A percentile compares a stretch with the other conserved stretches of the same genome.
Conservation (phyloP, 441 rosid species). For the Pelargonium myrrhifolium region DNA sequence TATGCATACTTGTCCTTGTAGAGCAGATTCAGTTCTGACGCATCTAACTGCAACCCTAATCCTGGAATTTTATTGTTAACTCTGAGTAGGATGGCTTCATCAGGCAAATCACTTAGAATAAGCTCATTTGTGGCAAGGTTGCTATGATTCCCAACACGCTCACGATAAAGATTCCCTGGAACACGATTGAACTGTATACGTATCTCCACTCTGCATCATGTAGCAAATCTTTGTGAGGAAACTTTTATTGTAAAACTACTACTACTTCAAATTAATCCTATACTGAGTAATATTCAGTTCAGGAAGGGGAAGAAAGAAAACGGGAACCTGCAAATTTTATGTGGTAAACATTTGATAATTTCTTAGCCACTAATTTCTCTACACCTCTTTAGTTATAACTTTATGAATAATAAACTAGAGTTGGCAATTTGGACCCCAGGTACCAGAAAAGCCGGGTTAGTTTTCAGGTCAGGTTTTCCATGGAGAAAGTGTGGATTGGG, state of each 20-base stretch:
- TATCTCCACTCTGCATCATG: slow-evolving; percentile 58
- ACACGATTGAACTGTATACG: slow-evolving; percentile 61
- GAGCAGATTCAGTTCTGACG: slow-evolving; percentile 67
- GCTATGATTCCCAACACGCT: slow-evolving; percentile 41
- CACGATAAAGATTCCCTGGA: slow-evolving; percentile 62
- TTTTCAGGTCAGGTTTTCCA: too few relatives aligned
- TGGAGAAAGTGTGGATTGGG: too few relatives aligned
- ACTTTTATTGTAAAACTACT: not conserved
- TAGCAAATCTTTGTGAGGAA: slow-evolving; percentile 4
- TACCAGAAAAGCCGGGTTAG: too few relatives aligned
- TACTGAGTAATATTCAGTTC: too few relatives aligned
- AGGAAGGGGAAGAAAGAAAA: too few relatives aligned
- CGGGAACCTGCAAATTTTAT: too few relatives aligned
- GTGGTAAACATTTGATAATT: too few relatives aligned
- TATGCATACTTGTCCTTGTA: slow-evolving; percentile 55
- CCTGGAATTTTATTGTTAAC: slow-evolving; percentile 76
- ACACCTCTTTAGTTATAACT: too few relatives aligned
- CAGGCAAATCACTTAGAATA: slow-evolving; percentile 56
- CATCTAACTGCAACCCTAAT: slow-evolving; percentile 65
- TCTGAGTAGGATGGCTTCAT: slow-evolving; percentile 66
- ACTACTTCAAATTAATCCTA: not conserved
- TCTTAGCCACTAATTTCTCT: too few relatives aligned
- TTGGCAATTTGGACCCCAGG: too few relatives aligned
- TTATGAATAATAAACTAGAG: too few relatives aligned
- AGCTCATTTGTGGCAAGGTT: slow-evolving; percentile 58